Evolutionary conservation across 2,329 filamentous ascomycete genomes (phyloP), one percentile per base, ranked within the genome.

Genomic region (Aureobasidium uvarum): DNA sequence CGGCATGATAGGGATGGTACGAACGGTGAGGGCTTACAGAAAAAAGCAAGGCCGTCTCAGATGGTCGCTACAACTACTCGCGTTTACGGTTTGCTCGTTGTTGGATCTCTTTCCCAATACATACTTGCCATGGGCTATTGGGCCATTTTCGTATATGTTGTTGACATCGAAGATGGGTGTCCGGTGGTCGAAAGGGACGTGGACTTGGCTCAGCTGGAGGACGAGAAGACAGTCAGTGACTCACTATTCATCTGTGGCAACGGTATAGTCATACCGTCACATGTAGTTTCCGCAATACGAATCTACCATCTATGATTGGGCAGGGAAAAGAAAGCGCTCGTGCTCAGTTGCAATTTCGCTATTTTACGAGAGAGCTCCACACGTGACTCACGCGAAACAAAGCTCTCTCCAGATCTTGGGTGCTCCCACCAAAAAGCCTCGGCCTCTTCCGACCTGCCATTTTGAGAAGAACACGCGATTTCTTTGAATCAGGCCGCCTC

Each of bases 381-480:
- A 62, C 59, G 59, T 62, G 59, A 62, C 46, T 52, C 58, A 50
- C 4, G 25, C 25, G 25, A 48, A 50, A 20, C 56, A 62, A 31
- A 58, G 58, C 43, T 62, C 46, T 62, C 59, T 62, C 59, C 59
- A 43, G 25, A 41, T 39, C 31, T 39, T 11, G 58, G 1, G 33
- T 31, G 18, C n/a, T 25, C n/a, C 16, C 20, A 43, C 23, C 36
- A 48, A 48, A 46, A 39, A 62, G 58, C 45, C 45, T 62, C 58
- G 59, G 59, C 58, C 33, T 4, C 18, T 43, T 52, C 33, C 59
- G 59, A 62, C 59, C 59, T 62, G 50, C 59, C 59, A 43, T 25
- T 52, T 43, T 43, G 28, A 62, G 59, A 62, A 62, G 46, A 52
- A 52, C 58, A 62, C 46, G 59, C 45, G 59, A 62, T 31, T 60